Evolutionary conservation across 2,329 filamentous ascomycete genomes (phyloP).

Genomic region (Colletotrichum sp.): DNA sequence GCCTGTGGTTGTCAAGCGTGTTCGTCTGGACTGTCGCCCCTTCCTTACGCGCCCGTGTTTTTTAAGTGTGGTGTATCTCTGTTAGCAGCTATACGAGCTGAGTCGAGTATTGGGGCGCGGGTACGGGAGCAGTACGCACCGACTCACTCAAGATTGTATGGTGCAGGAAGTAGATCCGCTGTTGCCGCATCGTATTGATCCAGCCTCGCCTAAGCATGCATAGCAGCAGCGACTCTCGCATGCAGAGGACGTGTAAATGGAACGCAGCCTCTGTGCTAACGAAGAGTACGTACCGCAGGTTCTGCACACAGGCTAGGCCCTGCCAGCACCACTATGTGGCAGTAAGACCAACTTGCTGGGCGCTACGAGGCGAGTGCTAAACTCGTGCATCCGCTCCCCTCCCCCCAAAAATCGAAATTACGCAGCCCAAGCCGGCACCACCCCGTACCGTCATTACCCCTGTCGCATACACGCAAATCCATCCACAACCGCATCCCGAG

Average conservation of each 20-base stretch:
- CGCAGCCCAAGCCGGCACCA: constrained; percentile 8
- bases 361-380: neutral
- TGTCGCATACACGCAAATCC: constrained; percentile 2
- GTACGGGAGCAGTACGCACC: neutral
- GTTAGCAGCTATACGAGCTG: constrained; percentile 20
- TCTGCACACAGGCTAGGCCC: neutral
- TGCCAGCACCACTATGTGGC: neutral
- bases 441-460: constrained; percentile 10
- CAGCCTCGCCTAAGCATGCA: neutral
- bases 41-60: neutral
- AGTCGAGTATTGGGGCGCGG: neutral
- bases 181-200: neutral
- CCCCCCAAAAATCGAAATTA: constrained; percentile 8
- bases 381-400: neutral
- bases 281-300: neutral
- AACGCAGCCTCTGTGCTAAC: neutral
- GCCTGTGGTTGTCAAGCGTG: neutral
- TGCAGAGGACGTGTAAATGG: neutral
- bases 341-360: neutral
- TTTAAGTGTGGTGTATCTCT: neutral
- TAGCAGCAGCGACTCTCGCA: constrained; percentile 1
- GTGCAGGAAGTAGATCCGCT: neutral
- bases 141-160: rapidly evolving
- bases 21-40: neutral
- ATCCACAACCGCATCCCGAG: neutral